Evolutionary conservation across 257 asterid genomes (phyloP).

Genomic region (Haberlea rhodopensis): DNA sequence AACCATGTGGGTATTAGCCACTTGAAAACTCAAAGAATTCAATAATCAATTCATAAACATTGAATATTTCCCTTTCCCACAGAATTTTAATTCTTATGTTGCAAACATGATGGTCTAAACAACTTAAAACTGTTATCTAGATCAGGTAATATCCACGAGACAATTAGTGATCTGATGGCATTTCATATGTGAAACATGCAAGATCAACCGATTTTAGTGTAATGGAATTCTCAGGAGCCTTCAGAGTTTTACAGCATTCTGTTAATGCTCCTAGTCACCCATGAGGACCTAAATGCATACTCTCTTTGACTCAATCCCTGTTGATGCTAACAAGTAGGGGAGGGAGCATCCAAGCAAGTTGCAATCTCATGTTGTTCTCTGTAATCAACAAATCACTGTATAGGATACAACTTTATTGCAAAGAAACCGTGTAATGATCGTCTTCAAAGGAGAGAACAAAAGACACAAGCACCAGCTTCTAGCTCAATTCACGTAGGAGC

Average conservation of each 20-base stretch:
- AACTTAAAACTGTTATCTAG: background rate
- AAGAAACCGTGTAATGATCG: background rate
- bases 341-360: conserved; percentile 1
- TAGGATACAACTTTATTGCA: background rate
- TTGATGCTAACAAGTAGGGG: background rate
- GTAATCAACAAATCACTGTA: background rate
- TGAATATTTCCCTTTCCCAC: background rate
- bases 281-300: background rate
- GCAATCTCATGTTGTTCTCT: background rate
- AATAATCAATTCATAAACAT: no score
- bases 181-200: background rate
- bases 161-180: background rate
- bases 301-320: background rate
- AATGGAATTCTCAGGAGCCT: background rate
- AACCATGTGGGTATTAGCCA: no score
- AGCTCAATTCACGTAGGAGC: no score
- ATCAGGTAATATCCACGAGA: background rate
- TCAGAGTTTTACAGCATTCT: conserved; percentile 6
- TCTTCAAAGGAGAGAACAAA: background rate
- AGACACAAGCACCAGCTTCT: background rate
- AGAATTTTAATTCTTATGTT: background rate
- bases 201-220: background rate
- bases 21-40: no score
- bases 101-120: background rate
- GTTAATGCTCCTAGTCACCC: background rate